Evolutionary conservation across 2,329 filamentous ascomycete species (phyloP).

Genomic region (Claviceps quebecensis): DNA sequence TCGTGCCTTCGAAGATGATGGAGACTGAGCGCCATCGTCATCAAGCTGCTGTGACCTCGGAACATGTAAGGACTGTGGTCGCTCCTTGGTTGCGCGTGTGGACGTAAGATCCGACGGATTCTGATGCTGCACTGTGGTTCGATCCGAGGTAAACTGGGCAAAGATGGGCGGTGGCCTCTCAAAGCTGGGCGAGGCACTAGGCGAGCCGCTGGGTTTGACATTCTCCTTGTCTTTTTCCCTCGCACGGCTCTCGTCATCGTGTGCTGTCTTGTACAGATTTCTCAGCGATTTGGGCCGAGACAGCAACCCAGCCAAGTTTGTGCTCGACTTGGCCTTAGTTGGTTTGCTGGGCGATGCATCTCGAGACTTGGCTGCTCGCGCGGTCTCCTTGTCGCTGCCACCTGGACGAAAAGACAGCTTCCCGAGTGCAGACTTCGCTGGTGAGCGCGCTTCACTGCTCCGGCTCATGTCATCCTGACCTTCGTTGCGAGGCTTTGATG

Average conservation of each 20-base stretch:
- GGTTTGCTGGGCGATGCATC: slow-evolving; percentile 45
- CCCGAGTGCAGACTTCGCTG: slow-evolving; percentile 17
- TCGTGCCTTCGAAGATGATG: slow-evolving; percentile 13
- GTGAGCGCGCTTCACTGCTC: neutral
- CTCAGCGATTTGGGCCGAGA: slow-evolving; percentile 61
- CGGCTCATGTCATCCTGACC: slow-evolving; percentile 13
- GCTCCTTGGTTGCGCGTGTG: slow-evolving; percentile 20
- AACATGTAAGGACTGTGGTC: slow-evolving; percentile 38
- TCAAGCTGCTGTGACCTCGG: slow-evolving; percentile 11
- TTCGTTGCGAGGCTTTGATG: slow-evolving; percentile 24
- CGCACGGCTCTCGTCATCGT: slow-evolving; percentile 35
- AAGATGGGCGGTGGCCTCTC: slow-evolving; percentile 56
- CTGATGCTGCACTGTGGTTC: slow-evolving; percentile 3
- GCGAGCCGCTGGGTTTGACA: slow-evolving; percentile 37
- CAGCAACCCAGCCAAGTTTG: slow-evolving; percentile 66
- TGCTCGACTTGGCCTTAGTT: slow-evolving; percentile 70
- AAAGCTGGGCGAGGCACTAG: slow-evolving; percentile 20
- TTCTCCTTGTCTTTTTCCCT: slow-evolving; percentile 81
- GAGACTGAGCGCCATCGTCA: slow-evolving; percentile 9
- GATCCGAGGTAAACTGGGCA: slow-evolving; percentile 47
- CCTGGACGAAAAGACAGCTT: slow-evolving; percentile 31
- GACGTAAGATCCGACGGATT: neutral
- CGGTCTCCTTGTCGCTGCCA: slow-evolving; percentile 20
- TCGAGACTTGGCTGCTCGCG: slow-evolving; percentile 22
- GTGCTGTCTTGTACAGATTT: slow-evolving; percentile 41